Conservation (phyloP, 148 eudicot species). For the Chenopodium suecicum region DNA sequence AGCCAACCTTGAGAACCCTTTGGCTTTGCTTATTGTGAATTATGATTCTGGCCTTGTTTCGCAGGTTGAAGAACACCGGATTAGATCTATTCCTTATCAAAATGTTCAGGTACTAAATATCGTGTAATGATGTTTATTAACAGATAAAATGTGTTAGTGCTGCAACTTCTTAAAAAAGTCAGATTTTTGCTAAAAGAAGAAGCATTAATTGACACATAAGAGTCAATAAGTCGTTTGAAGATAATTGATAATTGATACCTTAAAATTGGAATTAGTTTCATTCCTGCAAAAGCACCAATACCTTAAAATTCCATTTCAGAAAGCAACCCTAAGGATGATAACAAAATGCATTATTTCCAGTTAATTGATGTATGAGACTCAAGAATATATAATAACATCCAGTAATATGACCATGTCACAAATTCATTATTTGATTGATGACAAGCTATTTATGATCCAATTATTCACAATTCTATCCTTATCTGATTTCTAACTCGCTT, state of each 20-base stretch:
- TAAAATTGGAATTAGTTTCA: neutral
- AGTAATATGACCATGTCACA: neutral
- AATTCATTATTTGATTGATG: too few species aligned
- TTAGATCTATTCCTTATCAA: constrained; percentile 67
- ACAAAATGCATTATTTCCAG: neutral
- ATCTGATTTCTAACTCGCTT: constrained; percentile 11
- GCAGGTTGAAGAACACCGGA: constrained; percentile 92
- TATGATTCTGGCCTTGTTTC: constrained; percentile 24
- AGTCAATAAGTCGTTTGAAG: constrained; percentile 4
- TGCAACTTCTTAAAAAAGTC: neutral
- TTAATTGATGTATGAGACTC: neutral
- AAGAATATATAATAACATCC: neutral
- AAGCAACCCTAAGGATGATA: neutral
- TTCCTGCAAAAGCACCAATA: neutral
- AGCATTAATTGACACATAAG: neutral
- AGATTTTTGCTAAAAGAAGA: neutral
- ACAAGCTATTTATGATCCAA: neutral
- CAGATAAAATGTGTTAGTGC: neutral
- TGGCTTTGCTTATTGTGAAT: neutral
- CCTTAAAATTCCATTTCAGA: neutral
- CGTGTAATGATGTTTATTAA: neutral
- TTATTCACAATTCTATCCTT: neutral
- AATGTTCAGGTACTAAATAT: constrained; percentile 65
- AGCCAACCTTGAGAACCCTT: neutral
- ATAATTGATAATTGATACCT: neutral